Evolutionary conservation across 257 asterid species (phyloP), one percentile per base, ranked within the genome.

Genomic region (Nicotiana noctiflora): DNA sequence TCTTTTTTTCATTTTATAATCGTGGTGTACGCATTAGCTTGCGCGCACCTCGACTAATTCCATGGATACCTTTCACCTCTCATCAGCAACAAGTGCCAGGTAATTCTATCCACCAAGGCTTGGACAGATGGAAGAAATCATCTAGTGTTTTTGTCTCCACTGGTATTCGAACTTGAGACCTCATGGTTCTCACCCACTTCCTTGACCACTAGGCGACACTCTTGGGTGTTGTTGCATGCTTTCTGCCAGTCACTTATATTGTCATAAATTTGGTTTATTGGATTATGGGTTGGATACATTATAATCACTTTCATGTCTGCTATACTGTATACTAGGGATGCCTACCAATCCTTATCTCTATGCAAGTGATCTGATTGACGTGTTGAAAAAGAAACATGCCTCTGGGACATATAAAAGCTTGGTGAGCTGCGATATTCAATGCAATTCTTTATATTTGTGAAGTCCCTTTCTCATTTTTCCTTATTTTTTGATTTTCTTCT

Each of bases 401-500:
- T 85, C 94, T 68, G 97, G 98, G 79, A 90, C 97, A 72, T 95
- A 95, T 72, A 88, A 91, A 88, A 92, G 92, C 87, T 81, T 95
- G 98, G 99, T 95, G 92, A 84, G 67, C 29, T 79, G 51, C 62
- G 70, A 51, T 3, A 14, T 37, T 3, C 49, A 60, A 25, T 74
- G 55, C 9, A 15, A 4, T 46, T 23, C 15, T 46, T 23, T 23
- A 23, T 49, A 81, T 23, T 64, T 79, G 62, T 53, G 55, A 52
- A 79, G 27, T 65, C 8, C 27, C 59, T 76, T 29, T 12, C 61
- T 18, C 59, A 74, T 74, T 25, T 74, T 51, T 40, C 14, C 40
- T 23, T 27, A 68, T 13, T 46, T 72, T 82, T 81, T 61, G 81
- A 29, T 23, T 68, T 82, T 37, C 34, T 83, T 31, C 31, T 46